A percentile compares a stretch with the other conserved stretches of the same genome.
phyloP scores from a whole-genome alignment of 1,284 basidiomycete genomes.

The Salmacisia buchloeana region DNA sequence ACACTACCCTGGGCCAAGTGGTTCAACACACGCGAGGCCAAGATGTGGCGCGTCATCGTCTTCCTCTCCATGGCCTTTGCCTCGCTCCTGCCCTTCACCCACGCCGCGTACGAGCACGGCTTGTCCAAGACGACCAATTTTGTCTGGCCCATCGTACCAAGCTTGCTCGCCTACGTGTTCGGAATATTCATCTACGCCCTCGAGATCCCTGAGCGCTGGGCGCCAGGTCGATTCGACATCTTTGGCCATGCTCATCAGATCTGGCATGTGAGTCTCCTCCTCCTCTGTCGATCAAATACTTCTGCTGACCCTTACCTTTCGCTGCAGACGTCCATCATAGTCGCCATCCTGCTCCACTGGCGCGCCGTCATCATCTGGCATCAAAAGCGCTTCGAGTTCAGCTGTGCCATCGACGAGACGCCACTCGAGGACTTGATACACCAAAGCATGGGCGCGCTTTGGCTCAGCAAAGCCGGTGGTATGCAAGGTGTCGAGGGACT shows the following conservation, averaged over 20 bases:
- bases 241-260: constrained; percentile 47
- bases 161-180: constrained; percentile 35
- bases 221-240: constrained; percentile 43
- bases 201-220: constrained; percentile 43
- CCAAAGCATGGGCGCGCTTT: constrained; percentile 11
- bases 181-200: constrained; percentile 44
- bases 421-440: background rate
- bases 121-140: constrained; percentile 32
- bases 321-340: background rate
- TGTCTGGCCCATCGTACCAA: constrained; percentile 44
- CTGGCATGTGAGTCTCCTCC: constrained; percentile 46
- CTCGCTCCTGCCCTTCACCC: constrained; percentile 41
- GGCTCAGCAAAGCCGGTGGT: constrained; percentile 30
- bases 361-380: constrained; percentile 43
- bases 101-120: constrained; percentile 44
- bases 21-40: constrained; percentile 46
- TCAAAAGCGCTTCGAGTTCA: constrained; percentile 41
- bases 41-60: constrained; percentile 37
- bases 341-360: constrained; percentile 46
- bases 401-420: constrained; percentile 20
- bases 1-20: constrained; percentile 47
- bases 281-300: background rate
- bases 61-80: constrained; percentile 47
- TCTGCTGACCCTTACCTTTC: background rate
- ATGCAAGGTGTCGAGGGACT: constrained; percentile 36